Evolutionary conservation across 306 rosid genomes (phyloP).

Genomic region (Hippophae gyantsensis): DNA sequence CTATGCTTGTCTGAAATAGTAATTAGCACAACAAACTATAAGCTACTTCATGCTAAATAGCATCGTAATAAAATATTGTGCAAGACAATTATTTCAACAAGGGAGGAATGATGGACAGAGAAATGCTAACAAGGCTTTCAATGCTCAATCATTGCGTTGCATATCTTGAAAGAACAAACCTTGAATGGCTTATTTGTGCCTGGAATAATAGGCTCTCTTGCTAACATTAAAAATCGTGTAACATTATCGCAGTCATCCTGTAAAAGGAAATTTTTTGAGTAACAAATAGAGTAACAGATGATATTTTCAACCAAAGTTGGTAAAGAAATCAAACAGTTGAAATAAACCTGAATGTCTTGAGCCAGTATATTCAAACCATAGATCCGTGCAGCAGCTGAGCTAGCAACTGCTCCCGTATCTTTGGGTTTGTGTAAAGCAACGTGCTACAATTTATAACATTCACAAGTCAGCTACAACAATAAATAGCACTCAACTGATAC

Average conservation of each 20-base stretch:
- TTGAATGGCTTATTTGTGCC: slow-evolving; percentile 82
- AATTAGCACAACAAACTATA: background rate
- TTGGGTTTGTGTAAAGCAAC: slow-evolving; percentile 55
- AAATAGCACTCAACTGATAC: too few species aligned
- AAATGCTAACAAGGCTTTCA: background rate
- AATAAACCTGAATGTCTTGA: slow-evolving; percentile 75
- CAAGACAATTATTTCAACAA: background rate
- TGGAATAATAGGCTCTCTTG: slow-evolving; percentile 94
- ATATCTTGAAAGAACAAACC: slow-evolving; percentile 28
- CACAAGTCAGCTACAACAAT: slow-evolving; percentile 21
- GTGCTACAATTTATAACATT: slow-evolving; percentile 40
- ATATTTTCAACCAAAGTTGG: background rate
- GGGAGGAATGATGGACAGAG: background rate
- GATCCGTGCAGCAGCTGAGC: slow-evolving; percentile 64
- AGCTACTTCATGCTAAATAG: background rate
- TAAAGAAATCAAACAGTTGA: slow-evolving; percentile 12
- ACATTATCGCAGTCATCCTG: slow-evolving; percentile 89
- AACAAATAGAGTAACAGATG: slow-evolving; percentile 10
- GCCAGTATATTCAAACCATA: slow-evolving; percentile 80
- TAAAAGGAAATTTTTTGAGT: slow-evolving; percentile 21
- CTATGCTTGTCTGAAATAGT: slow-evolving; percentile 78
- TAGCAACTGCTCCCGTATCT: slow-evolving; percentile 92
- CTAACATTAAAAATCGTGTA: slow-evolving; percentile 84
- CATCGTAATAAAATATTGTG: background rate
- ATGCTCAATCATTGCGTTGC: slow-evolving; percentile 2